Evolutionary conservation across 1,284 basidiomycete species (phyloP), one percentile per base, ranked within the genome.

Genomic region (Fomes fomentarius): DNA sequence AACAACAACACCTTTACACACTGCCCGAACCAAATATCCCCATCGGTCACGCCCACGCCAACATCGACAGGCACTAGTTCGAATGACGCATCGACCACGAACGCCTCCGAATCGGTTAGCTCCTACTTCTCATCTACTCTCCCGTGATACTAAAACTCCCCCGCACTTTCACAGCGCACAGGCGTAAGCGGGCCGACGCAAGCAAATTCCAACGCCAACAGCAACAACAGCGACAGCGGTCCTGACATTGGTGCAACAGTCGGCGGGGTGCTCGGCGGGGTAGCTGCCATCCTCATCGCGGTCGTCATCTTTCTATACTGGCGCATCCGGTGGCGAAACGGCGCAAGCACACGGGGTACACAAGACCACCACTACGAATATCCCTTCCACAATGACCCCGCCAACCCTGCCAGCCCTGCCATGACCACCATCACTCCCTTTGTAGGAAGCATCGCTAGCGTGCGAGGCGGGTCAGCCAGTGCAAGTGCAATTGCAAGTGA

Each of bases 1-100:
- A 54, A 55, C 28, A 50, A 61, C 41, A 54, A 57, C 40, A 59
- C 57, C 3, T 62, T 61, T 50, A 57, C 55, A 10, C 50, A 60
- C 17, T 63, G 62, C 33, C 35, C 58, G 2, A 51, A 56, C 37
- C 55, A 57, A 15, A 47, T 44, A 0, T 51, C 49, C 0, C 44
- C 49, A 0, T 42, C 54, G 1, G 34, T 38, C 2, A 39, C 45
- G 0, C 26, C 49, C 10, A 50, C 53, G 2, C 17, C 44, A 12
- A n/a, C 48, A 1, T 17, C 42, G 28, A 31, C 3, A 2, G 41
- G n/a, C 38, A 19, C 38, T 6, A 31, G 37, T 12, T n/a, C 38
- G n/a, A 12, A 14, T 22, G 30, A 11, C 21, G 21, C 37, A 4
- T 28, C 38, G 11, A 48, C 25, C 1, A 17, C 28, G 26, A 14